A percentile compares a stretch with the other conserved stretches of the same genome.
phyloP scores from a whole-genome alignment of 345 rosid species.

The Kandelia obovata region DNA sequence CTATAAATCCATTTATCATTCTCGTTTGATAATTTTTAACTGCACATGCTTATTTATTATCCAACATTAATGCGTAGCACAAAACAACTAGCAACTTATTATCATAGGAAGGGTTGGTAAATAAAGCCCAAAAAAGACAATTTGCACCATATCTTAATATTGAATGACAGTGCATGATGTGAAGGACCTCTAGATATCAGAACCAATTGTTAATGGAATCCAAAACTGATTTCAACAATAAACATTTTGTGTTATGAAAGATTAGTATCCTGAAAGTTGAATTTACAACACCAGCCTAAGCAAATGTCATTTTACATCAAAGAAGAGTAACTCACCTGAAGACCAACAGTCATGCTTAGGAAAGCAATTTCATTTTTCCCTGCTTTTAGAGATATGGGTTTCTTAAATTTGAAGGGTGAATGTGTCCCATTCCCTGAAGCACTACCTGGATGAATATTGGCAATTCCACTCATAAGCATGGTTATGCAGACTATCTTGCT shows the following conservation, averaged over 20 bases:
- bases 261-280: neutral
- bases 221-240: neutral
- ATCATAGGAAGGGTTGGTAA: neutral
- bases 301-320: neutral
- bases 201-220: neutral
- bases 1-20: too few relatives aligned
- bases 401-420: constrained; percentile 51
- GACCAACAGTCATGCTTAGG: constrained; percentile 86
- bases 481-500: neutral
- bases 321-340: constrained; percentile 50
- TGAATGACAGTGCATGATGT: too few relatives aligned
- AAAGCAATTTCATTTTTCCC: constrained; percentile 76
- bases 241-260: neutral
- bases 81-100: neutral
- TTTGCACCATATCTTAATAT: too few relatives aligned
- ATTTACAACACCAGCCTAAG: neutral
- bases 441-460: constrained; percentile 43
- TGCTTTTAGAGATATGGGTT: constrained; percentile 57
- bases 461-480: neutral
- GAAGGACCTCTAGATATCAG: too few relatives aligned
- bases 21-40: too few relatives aligned
- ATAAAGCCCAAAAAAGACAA: too few relatives aligned
- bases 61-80: neutral
- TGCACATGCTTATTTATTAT: too few relatives aligned
- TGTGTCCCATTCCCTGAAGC: constrained; percentile 75